A percentile compares a stretch with the other conserved stretches of the same genome.
phyloP scores from a whole-genome alignment of 768 basidiomycete genomes.

The Guyanaporus albipodus region DNA sequence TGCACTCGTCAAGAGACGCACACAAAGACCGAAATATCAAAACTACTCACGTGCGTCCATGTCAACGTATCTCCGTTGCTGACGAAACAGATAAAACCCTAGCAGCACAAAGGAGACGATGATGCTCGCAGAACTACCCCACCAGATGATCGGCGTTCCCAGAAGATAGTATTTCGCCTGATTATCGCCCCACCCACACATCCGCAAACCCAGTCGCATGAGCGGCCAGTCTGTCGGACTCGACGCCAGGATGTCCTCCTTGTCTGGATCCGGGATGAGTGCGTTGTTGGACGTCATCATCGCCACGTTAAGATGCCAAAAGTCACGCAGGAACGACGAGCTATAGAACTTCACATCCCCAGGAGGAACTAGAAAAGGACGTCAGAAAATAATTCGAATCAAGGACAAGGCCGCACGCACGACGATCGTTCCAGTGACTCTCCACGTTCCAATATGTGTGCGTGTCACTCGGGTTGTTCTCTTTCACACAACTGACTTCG shows the following conservation, averaged over 20 bases:
- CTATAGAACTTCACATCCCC: conserved; percentile 81
- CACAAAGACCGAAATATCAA: not conserved
- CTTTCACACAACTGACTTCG: conserved; percentile 91
- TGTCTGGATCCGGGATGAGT: conserved; percentile 94
- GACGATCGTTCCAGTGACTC: conserved; percentile 91
- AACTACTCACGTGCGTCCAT: conserved; percentile 73
- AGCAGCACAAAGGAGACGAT: conserved; percentile 48
- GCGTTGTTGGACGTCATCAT: conserved; percentile 99
- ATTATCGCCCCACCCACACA: conserved; percentile 93
- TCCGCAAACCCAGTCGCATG: conserved; percentile 83
- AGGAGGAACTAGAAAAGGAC: conserved; percentile 58
- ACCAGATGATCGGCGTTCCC: conserved; percentile 92
- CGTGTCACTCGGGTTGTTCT: conserved; percentile 71
- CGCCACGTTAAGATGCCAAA: conserved; percentile 98
- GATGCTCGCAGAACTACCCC: conserved; percentile 72
- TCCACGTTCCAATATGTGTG: conserved; percentile 99
- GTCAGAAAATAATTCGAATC: too few relatives aligned
- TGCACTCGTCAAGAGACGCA: conserved; percentile 4
- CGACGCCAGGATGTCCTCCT: conserved; percentile 96
- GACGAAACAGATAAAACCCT: conserved; percentile 71
- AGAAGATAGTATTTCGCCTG: conserved; percentile 92
- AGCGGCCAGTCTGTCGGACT: conserved; percentile 93
- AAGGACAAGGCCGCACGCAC: conserved; percentile 48
- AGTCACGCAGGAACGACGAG: conserved; percentile 93
- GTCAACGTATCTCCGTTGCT: conserved; percentile 87